phyloP scores from a whole-genome alignment of 371 early-diverging fungal genomes.

The Coemansia linderi region DNA sequence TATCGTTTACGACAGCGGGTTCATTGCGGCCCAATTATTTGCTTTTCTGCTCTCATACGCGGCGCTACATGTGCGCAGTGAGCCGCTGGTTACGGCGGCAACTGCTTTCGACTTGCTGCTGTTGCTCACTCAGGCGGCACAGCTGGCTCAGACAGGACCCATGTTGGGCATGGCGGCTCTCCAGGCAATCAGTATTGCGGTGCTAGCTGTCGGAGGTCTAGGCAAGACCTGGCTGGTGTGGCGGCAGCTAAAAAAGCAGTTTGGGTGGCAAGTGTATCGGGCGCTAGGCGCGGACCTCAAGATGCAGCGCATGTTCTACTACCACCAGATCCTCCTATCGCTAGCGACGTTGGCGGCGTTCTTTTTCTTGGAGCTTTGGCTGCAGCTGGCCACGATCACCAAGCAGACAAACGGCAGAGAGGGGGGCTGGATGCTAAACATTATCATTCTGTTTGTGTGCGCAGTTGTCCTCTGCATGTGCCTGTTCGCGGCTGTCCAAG shows the following conservation, averaged over 20 bases:
- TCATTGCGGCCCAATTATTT: constrained; percentile 25
- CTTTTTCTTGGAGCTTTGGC: constrained; percentile 42
- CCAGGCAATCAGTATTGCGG: constrained; percentile 23
- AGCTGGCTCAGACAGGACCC: constrained; percentile 22
- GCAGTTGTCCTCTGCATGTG: constrained; percentile 17
- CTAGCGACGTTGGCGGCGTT: constrained; percentile 33
- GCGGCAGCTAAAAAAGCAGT: constrained; percentile 49
- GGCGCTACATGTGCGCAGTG: constrained; percentile 28
- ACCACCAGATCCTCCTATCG: constrained; percentile 37
- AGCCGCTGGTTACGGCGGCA: constrained; percentile 28
- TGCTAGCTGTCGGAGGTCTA: constrained; percentile 18
- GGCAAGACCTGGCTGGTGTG: constrained; percentile 27
- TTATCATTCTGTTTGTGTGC: constrained; percentile 8
- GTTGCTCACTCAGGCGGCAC: constrained; percentile 20
- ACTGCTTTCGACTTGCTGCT: constrained; percentile 35
- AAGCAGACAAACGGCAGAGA: constrained; percentile 13
- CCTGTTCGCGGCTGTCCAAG: constrained; percentile 29
- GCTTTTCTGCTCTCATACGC: constrained; percentile 16
- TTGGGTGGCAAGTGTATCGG: constrained; percentile 59
- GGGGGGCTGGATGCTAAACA: constrained; percentile 14
- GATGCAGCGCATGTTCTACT: constrained; percentile 47
- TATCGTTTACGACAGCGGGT: constrained; percentile 29
- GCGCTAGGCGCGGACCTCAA: constrained; percentile 54
- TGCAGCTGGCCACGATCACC: constrained; percentile 42
- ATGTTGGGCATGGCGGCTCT: constrained; percentile 10